A percentile compares a stretch with the other conserved stretches of the same genome.
phyloP scores from a whole-genome alignment of 306 rosid species.

The Vicia faba region DNA sequence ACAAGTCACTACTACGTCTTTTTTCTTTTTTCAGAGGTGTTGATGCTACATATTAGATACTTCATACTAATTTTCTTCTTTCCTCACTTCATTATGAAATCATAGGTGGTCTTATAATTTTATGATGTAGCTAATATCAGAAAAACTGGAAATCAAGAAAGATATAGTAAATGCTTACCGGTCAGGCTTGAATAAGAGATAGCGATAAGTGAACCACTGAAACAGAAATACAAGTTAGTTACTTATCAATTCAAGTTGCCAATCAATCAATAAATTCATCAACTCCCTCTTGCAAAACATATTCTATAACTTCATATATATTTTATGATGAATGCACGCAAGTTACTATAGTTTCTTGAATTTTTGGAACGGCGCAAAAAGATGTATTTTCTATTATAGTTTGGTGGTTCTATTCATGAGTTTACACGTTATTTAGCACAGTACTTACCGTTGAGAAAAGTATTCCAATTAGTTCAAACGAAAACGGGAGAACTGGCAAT shows the following conservation, averaged over 20 bases:
- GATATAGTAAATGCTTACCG: slow-evolving; percentile 52
- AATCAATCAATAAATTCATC: neutral
- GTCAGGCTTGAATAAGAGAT: slow-evolving; percentile 88
- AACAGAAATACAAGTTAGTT: slow-evolving; percentile 45
- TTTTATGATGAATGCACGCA: neutral
- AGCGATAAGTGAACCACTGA: slow-evolving; percentile 97
- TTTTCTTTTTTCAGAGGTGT: too few relatives aligned
- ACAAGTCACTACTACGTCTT: too few relatives aligned
- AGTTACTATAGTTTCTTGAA: neutral
- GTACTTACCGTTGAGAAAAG: slow-evolving; percentile 68
- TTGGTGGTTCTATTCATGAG: neutral
- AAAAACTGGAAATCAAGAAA: slow-evolving; percentile 26
- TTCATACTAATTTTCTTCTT: neutral
- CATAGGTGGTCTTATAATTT: neutral
- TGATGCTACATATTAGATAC: too few relatives aligned
- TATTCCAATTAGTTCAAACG: slow-evolving; percentile 74
- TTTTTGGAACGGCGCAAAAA: neutral
- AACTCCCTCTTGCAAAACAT: neutral
- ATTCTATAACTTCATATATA: neutral
- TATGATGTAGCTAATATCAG: slow-evolving; percentile 1
- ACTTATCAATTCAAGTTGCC: neutral
- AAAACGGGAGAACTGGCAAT: slow-evolving; percentile 69
- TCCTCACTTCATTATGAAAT: slow-evolving; percentile 7
- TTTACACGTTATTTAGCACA: slow-evolving; percentile 22
- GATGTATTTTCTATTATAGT: neutral